Evolutionary conservation across 2,329 filamentous ascomycete species (phyloP).

Genomic region (Coniochaeta sp.): DNA sequence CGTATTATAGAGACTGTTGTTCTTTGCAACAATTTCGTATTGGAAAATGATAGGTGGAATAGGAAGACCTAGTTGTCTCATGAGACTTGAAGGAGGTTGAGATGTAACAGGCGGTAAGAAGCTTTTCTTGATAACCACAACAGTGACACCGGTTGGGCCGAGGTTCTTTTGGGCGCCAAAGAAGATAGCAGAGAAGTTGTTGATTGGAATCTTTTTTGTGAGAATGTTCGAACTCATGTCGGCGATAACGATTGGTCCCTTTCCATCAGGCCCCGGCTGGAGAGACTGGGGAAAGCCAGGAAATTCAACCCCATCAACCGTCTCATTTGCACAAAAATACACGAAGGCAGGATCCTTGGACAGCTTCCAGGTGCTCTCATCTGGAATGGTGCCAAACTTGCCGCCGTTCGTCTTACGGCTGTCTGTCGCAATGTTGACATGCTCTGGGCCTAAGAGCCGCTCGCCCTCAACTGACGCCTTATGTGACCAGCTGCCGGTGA

Average conservation of each 20-base stretch:
- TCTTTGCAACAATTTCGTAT: conserved; percentile 81
- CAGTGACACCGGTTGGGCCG: conserved; percentile 76
- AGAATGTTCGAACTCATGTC: conserved; percentile 97
- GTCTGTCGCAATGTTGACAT: conserved; percentile 76
- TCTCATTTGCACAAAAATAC: conserved; percentile 93
- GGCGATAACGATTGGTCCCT: conserved; percentile 63
- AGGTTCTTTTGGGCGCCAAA: conserved; percentile 95
- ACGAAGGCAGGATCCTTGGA: conserved; percentile 64
- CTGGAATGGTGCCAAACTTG: conserved; percentile 80
- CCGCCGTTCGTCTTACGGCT: conserved; percentile 57
- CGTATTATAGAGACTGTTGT: conserved; percentile 94
- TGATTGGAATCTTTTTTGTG: conserved; percentile 66
- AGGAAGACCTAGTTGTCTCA: conserved; percentile 69
- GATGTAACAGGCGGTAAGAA: conserved; percentile 59
- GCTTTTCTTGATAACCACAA: conserved; percentile 75
- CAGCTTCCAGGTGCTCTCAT: conserved; percentile 68
- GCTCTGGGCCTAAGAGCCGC: conserved; percentile 66
- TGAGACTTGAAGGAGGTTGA: conserved; percentile 59
- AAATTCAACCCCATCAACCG: conserved; percentile 89
- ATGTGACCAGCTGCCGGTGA: conserved; percentile 85
- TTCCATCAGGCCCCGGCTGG: background rate
- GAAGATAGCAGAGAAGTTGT: conserved; percentile 78
- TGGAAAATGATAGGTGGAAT: conserved; percentile 73
- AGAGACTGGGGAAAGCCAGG: conserved; percentile 57
- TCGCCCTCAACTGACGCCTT: conserved; percentile 82